A percentile compares a stretch with the other conserved stretches of the same genome.
phyloP scores from a whole-genome alignment of 2,329 filamentous ascomycete species.

The Bipolaris victoriae region DNA sequence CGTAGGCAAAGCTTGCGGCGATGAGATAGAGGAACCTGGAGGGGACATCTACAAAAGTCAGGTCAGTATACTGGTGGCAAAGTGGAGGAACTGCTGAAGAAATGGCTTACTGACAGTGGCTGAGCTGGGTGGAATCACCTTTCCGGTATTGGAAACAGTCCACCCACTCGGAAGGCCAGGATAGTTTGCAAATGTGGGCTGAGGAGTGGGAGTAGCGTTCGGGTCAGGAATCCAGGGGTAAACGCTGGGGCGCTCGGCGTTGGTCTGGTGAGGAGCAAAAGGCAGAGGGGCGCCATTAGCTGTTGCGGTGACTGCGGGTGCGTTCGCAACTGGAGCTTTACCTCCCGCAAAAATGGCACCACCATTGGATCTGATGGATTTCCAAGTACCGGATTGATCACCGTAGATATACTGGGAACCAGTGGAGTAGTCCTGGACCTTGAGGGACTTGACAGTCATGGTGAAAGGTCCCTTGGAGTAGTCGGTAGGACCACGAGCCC shows the following conservation, averaged over 20 bases:
- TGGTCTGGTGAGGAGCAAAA: constrained; percentile 66
- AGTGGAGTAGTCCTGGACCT: constrained; percentile 90
- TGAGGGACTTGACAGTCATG: constrained; percentile 80
- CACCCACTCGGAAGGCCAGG: constrained; percentile 76
- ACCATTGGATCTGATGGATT: constrained; percentile 80
- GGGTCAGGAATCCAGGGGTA: constrained; percentile 69
- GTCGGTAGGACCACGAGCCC: constrained; percentile 86
- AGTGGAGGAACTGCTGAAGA: constrained; percentile 17
- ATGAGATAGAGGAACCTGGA: constrained; percentile 60
- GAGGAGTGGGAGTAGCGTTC: constrained; percentile 58
- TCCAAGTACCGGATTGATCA: constrained; percentile 77
- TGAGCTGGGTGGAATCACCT: constrained; percentile 75
- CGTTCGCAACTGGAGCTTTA: constrained; percentile 59
- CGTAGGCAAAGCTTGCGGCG: constrained; percentile 50
- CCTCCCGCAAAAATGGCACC: constrained; percentile 72
- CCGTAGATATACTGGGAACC: constrained; percentile 83
- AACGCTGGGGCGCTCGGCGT: constrained; percentile 51
- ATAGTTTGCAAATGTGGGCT: constrained; percentile 54
- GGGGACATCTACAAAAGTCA: constrained; percentile 55
- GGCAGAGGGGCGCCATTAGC: constrained; percentile 70
- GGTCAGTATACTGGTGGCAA: constrained; percentile 22
- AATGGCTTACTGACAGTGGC: constrained; percentile 68
- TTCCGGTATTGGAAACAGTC: constrained; percentile 78
- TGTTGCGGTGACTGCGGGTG: constrained; percentile 68
- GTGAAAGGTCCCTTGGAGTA: constrained; percentile 82